Evolutionary conservation across 257 asterid genomes (phyloP).

Genomic region (Gentiana dahurica): DNA sequence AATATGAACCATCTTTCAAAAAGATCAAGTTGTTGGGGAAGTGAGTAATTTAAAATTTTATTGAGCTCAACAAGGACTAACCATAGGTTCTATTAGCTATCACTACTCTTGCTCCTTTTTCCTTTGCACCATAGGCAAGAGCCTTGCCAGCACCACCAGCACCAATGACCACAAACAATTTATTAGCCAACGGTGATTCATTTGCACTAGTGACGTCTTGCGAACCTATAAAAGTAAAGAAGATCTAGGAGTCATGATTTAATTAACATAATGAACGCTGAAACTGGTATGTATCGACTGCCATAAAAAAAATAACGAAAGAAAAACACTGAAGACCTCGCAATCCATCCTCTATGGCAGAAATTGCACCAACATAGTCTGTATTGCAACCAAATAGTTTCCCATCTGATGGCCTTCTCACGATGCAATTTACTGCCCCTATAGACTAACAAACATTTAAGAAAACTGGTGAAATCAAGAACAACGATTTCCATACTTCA

Average conservation of each 20-base stretch:
- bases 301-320: no score
- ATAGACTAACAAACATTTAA: slow-evolving; percentile 44
- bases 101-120: slow-evolving; percentile 86
- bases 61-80: slow-evolving; percentile 17
- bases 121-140: slow-evolving; percentile 93
- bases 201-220: slow-evolving; percentile 16
- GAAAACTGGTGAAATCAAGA: slow-evolving; percentile 4
- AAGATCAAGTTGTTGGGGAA: no score
- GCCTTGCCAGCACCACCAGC: slow-evolving; percentile 99
- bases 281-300: no score
- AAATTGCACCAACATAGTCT: slow-evolving; percentile 89
- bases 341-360: slow-evolving; percentile 75
- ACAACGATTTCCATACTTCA: no score
- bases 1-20: no score
- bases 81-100: slow-evolving; percentile 96
- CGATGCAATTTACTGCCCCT: slow-evolving; percentile 83
- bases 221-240: slow-evolving; percentile 26
- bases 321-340: slow-evolving; percentile 39
- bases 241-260: slow-evolving; percentile 4
- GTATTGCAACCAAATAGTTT: slow-evolving; percentile 90
- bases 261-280: slow-evolving; percentile 6
- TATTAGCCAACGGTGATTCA: slow-evolving; percentile 67
- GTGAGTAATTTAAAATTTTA: no score
- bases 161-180: slow-evolving; percentile 76
- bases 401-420: slow-evolving; percentile 58